phyloP scores from a whole-genome alignment of 345 rosid genomes.

The Rhodamnia argentea region DNA sequence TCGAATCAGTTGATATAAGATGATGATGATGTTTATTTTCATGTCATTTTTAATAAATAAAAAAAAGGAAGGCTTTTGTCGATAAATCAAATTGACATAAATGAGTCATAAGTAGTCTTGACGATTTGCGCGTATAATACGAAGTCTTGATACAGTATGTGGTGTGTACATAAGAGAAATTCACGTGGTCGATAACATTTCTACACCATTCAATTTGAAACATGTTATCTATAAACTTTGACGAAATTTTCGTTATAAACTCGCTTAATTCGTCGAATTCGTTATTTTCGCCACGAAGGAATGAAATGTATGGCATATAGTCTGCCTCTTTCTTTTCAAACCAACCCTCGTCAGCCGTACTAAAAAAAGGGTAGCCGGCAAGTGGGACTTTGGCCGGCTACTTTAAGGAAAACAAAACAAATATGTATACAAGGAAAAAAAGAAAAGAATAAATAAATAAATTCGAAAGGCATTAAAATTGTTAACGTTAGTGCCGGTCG shows the following conservation, averaged over 20 bases:
- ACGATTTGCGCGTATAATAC: not conserved
- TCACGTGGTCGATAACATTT: not conserved
- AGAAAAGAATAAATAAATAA: no score
- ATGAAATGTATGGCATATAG: not conserved
- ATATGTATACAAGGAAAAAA: no score
- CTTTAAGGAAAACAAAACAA: no score
- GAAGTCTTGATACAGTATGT: no score
- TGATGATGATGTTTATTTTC: not conserved
- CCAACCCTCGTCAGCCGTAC: not conserved
- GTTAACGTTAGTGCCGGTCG: no score
- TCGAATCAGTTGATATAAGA: not conserved
- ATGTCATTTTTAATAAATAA: not conserved
- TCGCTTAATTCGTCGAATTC: not conserved
- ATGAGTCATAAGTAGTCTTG: not conserved
- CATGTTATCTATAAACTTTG: not conserved
- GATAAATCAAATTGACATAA: not conserved
- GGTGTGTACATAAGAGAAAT: not conserved
- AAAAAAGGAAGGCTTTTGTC: not conserved
- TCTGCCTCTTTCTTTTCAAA: not conserved
- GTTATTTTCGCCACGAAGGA: no score
- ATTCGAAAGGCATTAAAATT: no score
- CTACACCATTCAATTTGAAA: not conserved
- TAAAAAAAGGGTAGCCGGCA: no score
- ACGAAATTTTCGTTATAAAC: not conserved
- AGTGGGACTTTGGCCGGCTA: no score